Conservation (phyloP, 192 early-diverging fungal species). For the Spizellomyces punctatus region DNA sequence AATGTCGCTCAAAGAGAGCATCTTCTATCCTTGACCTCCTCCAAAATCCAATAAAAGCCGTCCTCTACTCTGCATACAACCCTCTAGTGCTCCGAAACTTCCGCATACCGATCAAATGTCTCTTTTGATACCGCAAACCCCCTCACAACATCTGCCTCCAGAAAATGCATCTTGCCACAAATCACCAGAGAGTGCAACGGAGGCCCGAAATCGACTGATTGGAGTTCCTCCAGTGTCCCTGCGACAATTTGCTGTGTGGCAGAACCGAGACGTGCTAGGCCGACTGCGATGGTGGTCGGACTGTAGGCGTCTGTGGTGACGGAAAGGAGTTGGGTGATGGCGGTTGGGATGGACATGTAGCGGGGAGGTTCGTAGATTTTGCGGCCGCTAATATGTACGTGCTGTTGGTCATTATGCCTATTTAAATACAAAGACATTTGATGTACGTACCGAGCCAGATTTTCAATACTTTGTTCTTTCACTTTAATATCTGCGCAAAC, state of each 20-base stretch:
- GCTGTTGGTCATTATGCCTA: too few relatives aligned
- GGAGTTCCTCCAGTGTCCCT: constrained; percentile 85
- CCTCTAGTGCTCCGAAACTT: constrained; percentile 1
- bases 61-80: too few relatives aligned
- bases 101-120: constrained; percentile 41
- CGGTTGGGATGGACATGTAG: constrained; percentile 95
- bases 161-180: constrained; percentile 87
- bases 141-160: constrained; percentile 88
- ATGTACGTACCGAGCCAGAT: constrained; percentile 73
- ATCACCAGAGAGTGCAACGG: constrained; percentile 95
- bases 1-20: too few relatives aligned
- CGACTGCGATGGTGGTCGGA: constrained; percentile 82
- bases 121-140: constrained; percentile 67
- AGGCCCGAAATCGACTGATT: constrained; percentile 84
- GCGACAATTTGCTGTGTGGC: constrained; percentile 78
- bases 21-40: too few relatives aligned
- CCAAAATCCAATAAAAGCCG: too few relatives aligned
- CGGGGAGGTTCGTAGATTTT: constrained; percentile 97
- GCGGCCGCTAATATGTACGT: constrained; percentile 62
- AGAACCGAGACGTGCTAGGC: constrained; percentile 88
- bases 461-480: constrained; percentile 95
- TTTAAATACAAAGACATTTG: too few relatives aligned
- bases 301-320: constrained; percentile 85
- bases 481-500: constrained; percentile 88
- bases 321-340: constrained; percentile 91